phyloP scores from a whole-genome alignment of 2,329 filamentous ascomycete species.

The Grosmannia clavigera region DNA sequence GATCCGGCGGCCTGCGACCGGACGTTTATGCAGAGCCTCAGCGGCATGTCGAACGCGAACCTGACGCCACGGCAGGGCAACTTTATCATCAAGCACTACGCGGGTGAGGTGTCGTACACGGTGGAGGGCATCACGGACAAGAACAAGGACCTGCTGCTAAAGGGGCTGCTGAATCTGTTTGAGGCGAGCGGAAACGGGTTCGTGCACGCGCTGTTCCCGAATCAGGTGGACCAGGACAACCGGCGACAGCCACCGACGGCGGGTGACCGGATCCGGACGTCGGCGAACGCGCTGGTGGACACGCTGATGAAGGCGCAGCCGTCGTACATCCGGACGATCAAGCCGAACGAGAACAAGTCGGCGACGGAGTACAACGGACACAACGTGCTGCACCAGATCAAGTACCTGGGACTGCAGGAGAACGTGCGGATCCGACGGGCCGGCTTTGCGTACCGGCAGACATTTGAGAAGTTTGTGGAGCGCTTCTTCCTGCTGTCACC shows the following conservation, averaged over 20 bases:
- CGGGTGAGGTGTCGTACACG: conserved; percentile 88
- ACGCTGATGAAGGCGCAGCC: conserved; percentile 96
- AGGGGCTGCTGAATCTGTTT: conserved; percentile 82
- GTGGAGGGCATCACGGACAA: conserved; percentile 98
- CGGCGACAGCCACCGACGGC: conserved; percentile 87
- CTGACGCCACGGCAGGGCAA: conserved; percentile 85
- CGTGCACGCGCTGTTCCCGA: conserved; percentile 77
- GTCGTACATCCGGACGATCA: conserved; percentile 97
- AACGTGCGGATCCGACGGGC: conserved; percentile 95
- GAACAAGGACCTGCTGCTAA: conserved; percentile 95
- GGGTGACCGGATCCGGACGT: conserved; percentile 89
- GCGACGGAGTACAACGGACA: conserved; percentile 80
- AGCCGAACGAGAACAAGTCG: conserved; percentile 98
- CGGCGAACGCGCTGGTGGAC: conserved; percentile 86
- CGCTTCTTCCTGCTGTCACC: conserved; percentile 92
- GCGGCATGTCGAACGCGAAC: conserved; percentile 82
- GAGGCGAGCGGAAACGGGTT: conserved; percentile 75
- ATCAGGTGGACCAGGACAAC: conserved; percentile 92
- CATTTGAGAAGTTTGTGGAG: conserved; percentile 96
- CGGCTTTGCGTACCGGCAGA: conserved; percentile 92
- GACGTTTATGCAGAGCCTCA: conserved; percentile 88
- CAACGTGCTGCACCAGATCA: conserved; percentile 96
- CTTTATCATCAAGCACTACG: conserved; percentile 98
- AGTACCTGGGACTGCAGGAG: conserved; percentile 97
- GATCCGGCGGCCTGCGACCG: conserved; percentile 89